Conservation (phyloP, 495 filamentous ascomycete species). For the Aspergillus coremiiformis region DNA sequence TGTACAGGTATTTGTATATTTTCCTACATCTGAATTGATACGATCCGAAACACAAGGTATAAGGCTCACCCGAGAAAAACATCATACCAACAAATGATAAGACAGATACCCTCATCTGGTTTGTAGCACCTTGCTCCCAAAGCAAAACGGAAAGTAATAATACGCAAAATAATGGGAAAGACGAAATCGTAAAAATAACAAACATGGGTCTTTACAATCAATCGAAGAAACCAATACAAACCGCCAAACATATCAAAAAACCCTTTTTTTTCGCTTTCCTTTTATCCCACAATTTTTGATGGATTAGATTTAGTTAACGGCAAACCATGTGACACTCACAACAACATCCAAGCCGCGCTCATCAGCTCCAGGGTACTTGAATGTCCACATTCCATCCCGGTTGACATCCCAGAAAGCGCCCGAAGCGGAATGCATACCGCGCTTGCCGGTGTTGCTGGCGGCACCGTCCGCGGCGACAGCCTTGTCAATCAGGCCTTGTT, state of each 20-base stretch:
- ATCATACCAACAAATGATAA: neutral
- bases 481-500: constrained; percentile 56
- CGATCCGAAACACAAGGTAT: neutral
- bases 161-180: neutral
- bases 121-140: neutral
- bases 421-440: constrained; percentile 93
- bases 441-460: constrained; percentile 57
- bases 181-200: constrained; percentile 8
- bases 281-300: neutral
- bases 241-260: neutral
- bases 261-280: neutral
- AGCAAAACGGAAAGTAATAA: neutral
- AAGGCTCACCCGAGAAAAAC: neutral
- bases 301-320: constrained; percentile 27
- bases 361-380: constrained; percentile 83
- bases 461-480: constrained; percentile 31
- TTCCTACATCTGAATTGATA: neutral
- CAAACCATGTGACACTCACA: constrained; percentile 85
- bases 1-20: neutral
- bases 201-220: neutral
- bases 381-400: constrained; percentile 96
- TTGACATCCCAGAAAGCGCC: constrained; percentile 97
- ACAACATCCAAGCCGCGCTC: constrained; percentile 85
- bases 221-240: constrained; percentile 1
- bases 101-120: neutral